Conservation (phyloP, 768 basidiomycete genomes). For the Mycena indigotica region DNA sequence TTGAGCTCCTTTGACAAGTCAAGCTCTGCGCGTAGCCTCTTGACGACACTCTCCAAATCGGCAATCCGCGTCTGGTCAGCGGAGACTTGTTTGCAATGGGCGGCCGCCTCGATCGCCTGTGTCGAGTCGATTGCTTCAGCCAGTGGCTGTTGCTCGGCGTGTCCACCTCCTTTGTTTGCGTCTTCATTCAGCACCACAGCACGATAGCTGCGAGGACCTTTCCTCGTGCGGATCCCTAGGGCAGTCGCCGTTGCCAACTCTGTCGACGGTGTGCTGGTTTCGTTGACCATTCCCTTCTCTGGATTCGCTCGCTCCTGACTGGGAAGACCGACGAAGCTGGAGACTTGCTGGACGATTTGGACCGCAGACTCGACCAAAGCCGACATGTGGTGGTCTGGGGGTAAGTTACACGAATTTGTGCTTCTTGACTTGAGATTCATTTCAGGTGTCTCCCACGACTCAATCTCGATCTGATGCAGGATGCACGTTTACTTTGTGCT, state of each 20-base stretch:
- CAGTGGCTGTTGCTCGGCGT: not conserved
- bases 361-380: not conserved
- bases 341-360: not conserved
- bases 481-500: not conserved
- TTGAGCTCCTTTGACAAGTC: not conserved
- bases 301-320: no score
- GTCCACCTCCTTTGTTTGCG: not conserved
- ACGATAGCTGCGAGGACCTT: not conserved
- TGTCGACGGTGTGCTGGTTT: not conserved
- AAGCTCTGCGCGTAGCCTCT: not conserved
- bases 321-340: not conserved
- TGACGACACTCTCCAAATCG: not conserved
- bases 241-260: not conserved
- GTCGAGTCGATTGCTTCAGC: not conserved
- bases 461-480: not conserved
- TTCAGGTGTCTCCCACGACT: not conserved
- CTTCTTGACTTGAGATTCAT: not conserved
- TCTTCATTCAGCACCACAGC: no score
- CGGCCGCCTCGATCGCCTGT: not conserved
- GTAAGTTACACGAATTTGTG: not conserved
- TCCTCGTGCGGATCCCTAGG: not conserved
- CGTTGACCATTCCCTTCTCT: no score
- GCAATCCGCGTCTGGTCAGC: not conserved
- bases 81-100: not conserved
- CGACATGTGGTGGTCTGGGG: not conserved